Evolutionary conservation across 176 grass and related monocot genomes (phyloP).

Genomic region (Cenchrus purpureus): DNA sequence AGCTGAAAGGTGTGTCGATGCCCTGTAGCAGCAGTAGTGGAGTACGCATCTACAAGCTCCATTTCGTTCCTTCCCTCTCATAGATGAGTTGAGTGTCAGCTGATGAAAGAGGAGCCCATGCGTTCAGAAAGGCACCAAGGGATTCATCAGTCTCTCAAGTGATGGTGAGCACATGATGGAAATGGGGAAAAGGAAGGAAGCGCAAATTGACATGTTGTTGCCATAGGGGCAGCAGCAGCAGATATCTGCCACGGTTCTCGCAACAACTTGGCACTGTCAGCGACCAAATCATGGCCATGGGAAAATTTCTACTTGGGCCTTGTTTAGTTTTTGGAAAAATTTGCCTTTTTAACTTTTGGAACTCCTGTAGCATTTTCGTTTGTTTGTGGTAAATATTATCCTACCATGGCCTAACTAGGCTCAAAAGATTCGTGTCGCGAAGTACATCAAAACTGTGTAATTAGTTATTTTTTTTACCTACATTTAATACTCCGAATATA

Average conservation of each 20-base stretch:
- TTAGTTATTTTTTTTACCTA: too few relatives aligned
- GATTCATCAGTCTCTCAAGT: conserved; percentile 22
- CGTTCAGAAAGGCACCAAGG: conserved; percentile 20
- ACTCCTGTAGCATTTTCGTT: too few relatives aligned
- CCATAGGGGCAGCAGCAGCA: not conserved
- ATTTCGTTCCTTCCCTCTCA: not conserved
- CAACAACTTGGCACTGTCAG: not conserved
- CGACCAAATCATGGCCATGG: not conserved
- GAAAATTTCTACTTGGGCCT: not conserved
- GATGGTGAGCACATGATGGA: conserved; percentile 19
- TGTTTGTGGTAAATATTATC: too few relatives aligned
- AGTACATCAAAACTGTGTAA: too few relatives aligned
- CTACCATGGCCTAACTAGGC: too few relatives aligned
- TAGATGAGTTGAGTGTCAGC: not conserved
- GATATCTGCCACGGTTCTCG: too few relatives aligned
- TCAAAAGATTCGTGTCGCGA: too few relatives aligned
- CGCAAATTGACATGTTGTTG: not conserved
- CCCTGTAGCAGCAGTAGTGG: too few relatives aligned
- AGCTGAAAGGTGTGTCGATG: not conserved
- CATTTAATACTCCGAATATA: too few relatives aligned
- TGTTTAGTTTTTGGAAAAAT: too few relatives aligned
- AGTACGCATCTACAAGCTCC: not conserved
- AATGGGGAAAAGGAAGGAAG: not conserved
- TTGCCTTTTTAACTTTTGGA: too few relatives aligned
- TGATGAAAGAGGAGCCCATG: not conserved